Conservation (phyloP, 805 yeast genomes). For the Myxozyma udenii region DNA sequence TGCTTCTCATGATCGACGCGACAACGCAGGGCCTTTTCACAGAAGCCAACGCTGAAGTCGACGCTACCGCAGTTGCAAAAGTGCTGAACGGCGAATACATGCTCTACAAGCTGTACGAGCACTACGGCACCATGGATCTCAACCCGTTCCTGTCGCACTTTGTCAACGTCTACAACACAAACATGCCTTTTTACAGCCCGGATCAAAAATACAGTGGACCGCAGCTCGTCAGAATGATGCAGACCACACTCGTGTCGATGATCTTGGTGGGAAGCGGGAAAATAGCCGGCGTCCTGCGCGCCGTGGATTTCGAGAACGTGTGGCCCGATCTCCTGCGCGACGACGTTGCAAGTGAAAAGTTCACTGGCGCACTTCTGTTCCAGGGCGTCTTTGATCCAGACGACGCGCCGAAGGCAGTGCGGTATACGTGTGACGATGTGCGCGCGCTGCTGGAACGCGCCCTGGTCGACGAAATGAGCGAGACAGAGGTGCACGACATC, state of each 20-base stretch:
- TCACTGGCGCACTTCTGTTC: slow-evolving; percentile 17
- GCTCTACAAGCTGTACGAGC: slow-evolving; percentile 19
- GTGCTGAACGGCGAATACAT: slow-evolving; percentile 22
- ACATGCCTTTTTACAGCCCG: not conserved
- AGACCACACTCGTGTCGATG: slow-evolving; percentile 14
- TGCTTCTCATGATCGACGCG: slow-evolving; percentile 17
- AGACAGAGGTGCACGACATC: slow-evolving; percentile 9
- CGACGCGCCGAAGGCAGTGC: not conserved
- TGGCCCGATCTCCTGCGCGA: slow-evolving; percentile 11
- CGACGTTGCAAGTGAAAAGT: slow-evolving; percentile 14
- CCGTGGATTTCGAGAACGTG: slow-evolving; percentile 4
- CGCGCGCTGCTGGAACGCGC: slow-evolving; percentile 6
- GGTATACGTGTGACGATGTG: not conserved
- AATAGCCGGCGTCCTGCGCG: slow-evolving; percentile 5
- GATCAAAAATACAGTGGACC: not conserved
- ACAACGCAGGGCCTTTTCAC: not conserved
- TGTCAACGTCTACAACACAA: slow-evolving; percentile 7
- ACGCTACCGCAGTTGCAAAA: slow-evolving; percentile 1
- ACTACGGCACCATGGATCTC: slow-evolving; percentile 15
- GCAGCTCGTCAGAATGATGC: slow-evolving; percentile 5
- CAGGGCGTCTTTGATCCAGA: slow-evolving; percentile 21
- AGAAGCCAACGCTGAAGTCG: not conserved
- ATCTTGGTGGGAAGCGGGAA: slow-evolving; percentile 12
- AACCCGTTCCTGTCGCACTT: slow-evolving; percentile 26
- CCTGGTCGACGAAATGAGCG: slow-evolving; percentile 12